phyloP scores from a whole-genome alignment of 2,329 filamentous ascomycete genomes.

The Boeremia lycopersici region DNA sequence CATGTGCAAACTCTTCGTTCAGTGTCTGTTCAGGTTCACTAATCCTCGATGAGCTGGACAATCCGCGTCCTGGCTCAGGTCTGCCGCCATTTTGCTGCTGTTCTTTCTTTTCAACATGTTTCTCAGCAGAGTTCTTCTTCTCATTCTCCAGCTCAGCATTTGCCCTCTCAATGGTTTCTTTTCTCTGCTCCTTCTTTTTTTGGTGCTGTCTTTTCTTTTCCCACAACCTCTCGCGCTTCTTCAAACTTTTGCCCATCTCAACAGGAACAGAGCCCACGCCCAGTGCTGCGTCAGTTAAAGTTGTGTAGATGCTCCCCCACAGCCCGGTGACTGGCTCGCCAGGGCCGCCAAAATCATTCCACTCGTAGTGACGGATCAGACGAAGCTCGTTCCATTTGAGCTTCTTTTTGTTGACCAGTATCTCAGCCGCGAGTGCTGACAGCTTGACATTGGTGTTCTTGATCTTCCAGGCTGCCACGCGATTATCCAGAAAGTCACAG shows the following conservation, averaged over 20 bases:
- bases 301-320: constrained; percentile 65
- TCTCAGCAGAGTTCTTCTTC: constrained; percentile 12
- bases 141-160: constrained; percentile 18
- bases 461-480: constrained; percentile 69
- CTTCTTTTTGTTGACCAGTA: constrained; percentile 66
- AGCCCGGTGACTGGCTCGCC: constrained; percentile 74
- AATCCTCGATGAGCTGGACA: constrained; percentile 39
- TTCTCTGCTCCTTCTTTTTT: constrained; percentile 38
- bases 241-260: constrained; percentile 63
- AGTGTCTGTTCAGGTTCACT: constrained; percentile 42
- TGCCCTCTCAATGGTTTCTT: constrained; percentile 25
- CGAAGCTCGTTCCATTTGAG: constrained; percentile 68
- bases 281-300: constrained; percentile 63
- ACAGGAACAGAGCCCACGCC: constrained; percentile 70
- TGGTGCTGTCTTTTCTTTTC: constrained; percentile 51
- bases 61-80: constrained; percentile 27
- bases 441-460: constrained; percentile 66
- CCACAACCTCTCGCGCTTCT: constrained; percentile 59
- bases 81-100: constrained; percentile 12
- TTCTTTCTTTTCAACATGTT: constrained; percentile 19
- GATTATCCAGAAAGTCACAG: constrained; percentile 68
- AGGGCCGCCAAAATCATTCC: constrained; percentile 78
- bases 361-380: constrained; percentile 70
- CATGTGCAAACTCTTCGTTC: constrained; percentile 49
- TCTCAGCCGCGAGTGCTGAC: constrained; percentile 68